Evolutionary conservation across 345 rosid species (phyloP), one percentile per base, ranked within the genome.

Genomic region (Conringia planisiliqua): DNA sequence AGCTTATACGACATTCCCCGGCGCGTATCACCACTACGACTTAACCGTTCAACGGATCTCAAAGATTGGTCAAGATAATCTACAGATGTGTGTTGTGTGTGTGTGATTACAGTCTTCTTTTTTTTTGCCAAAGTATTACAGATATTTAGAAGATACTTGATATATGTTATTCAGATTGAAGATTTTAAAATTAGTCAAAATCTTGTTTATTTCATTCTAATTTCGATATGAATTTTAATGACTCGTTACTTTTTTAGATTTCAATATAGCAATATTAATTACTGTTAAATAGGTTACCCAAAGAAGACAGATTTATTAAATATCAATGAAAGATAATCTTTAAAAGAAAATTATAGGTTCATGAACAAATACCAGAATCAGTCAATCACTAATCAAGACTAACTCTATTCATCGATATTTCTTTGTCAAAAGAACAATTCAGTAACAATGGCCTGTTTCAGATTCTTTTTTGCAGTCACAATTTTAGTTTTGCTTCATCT

Each of bases 391-490:
- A 29, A 30, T 43, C 32, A 62, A 68, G 29, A 68, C 11, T 61
- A 68, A 16, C 44, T 16, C 24, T 17, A 29, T 30, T 44, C 20
- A 51, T 36, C 10, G 7, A 22, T 30, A 51, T 64, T 12, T 39
- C 13, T 56, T 77, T 52, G 62, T 57, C 32, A 65, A 57, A 43
- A 17, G 39, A 70, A 54, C 10, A 43, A 43, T 24, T 32, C 48
- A 61, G 14, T n/a, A 44, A 17, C 65, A 66, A 78, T 78, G 77
- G 55, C 36, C 14, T 20, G 48, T 42, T 71, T 71, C 63, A 66
- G 47, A 59, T 50, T 66, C 62, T 65, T 17, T 7, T 16, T 13
- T n/a, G 56, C 48, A 58, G 47, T 59, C 62, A 58, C 27, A 32
- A n/a, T 43, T 50, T 71, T 72, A 11, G 18, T 40, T 32, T 5